Conservation (phyloP, 208 protist species). For the Acanthamoeba rhysodes region DNA sequence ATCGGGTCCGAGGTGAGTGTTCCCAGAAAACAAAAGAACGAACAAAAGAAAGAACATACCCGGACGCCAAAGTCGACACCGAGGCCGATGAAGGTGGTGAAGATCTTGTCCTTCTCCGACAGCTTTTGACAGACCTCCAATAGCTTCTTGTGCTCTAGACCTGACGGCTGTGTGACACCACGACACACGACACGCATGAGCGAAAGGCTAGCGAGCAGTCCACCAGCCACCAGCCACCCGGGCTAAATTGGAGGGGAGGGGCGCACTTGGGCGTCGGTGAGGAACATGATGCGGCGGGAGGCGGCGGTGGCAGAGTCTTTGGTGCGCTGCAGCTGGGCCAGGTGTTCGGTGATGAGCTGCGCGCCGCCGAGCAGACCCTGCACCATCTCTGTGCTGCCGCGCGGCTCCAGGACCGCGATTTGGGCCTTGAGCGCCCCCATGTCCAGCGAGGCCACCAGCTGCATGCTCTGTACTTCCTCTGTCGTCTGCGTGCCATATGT, state of each 20-base stretch:
- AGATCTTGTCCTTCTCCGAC: background rate
- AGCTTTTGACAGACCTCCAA: background rate
- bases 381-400: background rate
- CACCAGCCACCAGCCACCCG: no score
- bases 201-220: no score
- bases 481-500: background rate
- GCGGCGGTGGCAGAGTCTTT: background rate
- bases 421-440: background rate
- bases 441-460: background rate
- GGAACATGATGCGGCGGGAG: background rate
- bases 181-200: background rate
- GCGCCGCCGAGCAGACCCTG: background rate
- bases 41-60: background rate
- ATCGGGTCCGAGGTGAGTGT: no score
- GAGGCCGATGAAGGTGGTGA: slow-evolving; percentile 2
- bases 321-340: background rate
- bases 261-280: background rate
- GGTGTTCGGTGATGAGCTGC: background rate
- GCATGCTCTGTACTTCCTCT: background rate
- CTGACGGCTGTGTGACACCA: no score
- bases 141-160: background rate
- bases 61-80: background rate
- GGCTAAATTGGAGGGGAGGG: no score
- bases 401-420: background rate
- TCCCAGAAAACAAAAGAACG: background rate